Evolutionary conservation across 306 rosid genomes (phyloP), one percentile per base, ranked within the genome.

Genomic region (Cercis canadensis): DNA sequence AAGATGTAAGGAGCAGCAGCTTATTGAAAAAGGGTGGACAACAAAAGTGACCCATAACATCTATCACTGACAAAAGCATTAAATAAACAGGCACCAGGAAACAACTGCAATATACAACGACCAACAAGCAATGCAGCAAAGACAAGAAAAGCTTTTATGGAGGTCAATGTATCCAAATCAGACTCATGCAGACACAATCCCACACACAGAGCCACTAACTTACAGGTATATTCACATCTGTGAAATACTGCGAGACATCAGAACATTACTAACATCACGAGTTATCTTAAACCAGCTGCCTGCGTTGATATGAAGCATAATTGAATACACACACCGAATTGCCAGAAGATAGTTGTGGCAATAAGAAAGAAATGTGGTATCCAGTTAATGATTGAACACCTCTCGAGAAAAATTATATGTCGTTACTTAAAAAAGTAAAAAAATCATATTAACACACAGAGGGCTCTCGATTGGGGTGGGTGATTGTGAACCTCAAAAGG

Each of bases 201-300:
- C 50, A 72, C 9, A 34, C 57, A 32, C 21, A 63, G 5, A 72
- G 15, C 40, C 65, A 62, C 70, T 44, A 80, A 69, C 77, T 75
- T 39, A 57, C 75, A 61, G 5, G 61, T 51, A 74, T 52, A 74
- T n/a, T 62, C 52, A 75, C 50, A 79, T 62, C 64, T 16, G 52
- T 57, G 32, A 57, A 60, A 70, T 17, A 65, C 67, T 8, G 40
- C 21, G 4, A 76, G 73, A 81, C 70, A 83, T 66, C 74, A 67
- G 36, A 57, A 60, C 17, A 62, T 16, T 29, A 67, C 53, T 32
- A 74, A 63, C 46, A 66, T 39, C 79, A 16, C 32, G 9, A 9
- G 78, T 41, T 46, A 60, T 32, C 51, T 72, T 60, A 86, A 58
- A 75, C 47, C 77, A 39, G 19, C 78, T 54, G 70, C 82, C 64